These are phyloP conservation scores for Aspergillus pseudoviridinutans DNA, from an alignment of 2,329 filamentous ascomycete species.

Conservation along the genomic window DNA sequence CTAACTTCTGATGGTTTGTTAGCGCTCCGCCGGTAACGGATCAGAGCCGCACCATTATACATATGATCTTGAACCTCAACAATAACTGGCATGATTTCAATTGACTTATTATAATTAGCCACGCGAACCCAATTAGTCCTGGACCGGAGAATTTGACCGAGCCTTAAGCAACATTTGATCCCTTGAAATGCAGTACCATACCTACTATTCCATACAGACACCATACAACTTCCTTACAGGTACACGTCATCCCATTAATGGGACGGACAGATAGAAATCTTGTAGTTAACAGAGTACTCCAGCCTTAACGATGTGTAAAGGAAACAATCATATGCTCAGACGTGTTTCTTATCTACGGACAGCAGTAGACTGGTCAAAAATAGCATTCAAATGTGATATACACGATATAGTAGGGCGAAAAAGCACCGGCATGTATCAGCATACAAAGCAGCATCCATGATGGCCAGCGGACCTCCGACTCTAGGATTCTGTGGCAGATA, in stretches of 20 bases:
- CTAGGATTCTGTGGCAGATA: constrained; percentile 21
- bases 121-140: not conserved
- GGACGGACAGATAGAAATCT: not conserved
- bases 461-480: constrained; percentile 28
- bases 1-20: not conserved
- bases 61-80: not conserved
- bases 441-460: constrained; percentile 30
- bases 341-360: not conserved
- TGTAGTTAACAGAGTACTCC: not conserved
- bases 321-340: not conserved
- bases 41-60: constrained; percentile 1
- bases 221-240: not conserved
- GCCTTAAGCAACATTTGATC: not conserved
- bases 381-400: constrained; percentile 41
- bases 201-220: not conserved
- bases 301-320: not conserved
- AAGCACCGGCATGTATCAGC: constrained; percentile 35
- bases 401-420: constrained; percentile 37
- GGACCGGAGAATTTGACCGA: not conserved
- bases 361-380: constrained; percentile 21
- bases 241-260: not conserved
- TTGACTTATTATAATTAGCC: not conserved
- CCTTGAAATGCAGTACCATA: not conserved
- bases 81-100: not conserved
- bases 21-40: constrained; percentile 10